phyloP scores from a whole-genome alignment of 768 basidiomycete genomes.

The Gymnopilus dilepis region DNA sequence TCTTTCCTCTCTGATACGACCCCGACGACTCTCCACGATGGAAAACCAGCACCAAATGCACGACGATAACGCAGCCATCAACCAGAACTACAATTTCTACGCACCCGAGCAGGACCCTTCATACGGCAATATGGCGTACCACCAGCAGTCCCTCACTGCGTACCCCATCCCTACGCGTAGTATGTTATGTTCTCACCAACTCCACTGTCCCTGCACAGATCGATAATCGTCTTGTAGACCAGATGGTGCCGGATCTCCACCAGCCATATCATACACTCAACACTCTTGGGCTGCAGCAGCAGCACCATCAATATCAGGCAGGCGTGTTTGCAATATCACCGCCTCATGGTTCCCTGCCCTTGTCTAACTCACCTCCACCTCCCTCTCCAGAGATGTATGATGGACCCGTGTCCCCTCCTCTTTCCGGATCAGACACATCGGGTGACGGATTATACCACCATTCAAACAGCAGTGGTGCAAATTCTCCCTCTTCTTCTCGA shows the following conservation, averaged over 20 bases:
- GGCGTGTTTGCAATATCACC: constrained; percentile 61
- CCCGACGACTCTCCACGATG: constrained; percentile 45
- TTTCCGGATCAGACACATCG: constrained; percentile 90
- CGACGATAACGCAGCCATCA: constrained; percentile 53
- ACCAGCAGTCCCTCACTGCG: constrained; percentile 54
- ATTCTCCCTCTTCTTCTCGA: constrained; percentile 80
- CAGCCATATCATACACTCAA: constrained; percentile 49
- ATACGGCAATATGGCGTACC: constrained; percentile 58
- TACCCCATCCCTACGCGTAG: constrained; percentile 78
- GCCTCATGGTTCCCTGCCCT: constrained; percentile 73
- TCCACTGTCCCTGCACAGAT: constrained; percentile 54
- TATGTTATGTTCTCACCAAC: constrained; percentile 48
- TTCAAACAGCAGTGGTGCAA: constrained; percentile 78
- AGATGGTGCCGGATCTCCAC: constrained; percentile 70
- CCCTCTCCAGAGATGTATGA: constrained; percentile 83
- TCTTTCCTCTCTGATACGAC: constrained; percentile 25
- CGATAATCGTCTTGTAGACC: constrained; percentile 70
- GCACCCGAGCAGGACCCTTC: constrained; percentile 57
- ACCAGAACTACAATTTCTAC: constrained; percentile 58
- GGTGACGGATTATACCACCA: constrained; percentile 82
- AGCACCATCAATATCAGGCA: constrained; percentile 64
- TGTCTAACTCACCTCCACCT: constrained; percentile 75
- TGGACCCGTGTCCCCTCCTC: constrained; percentile 78
- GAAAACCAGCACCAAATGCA: constrained; percentile 55
- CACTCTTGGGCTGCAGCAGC: constrained; percentile 64